Evolutionary conservation across 176 grass and related monocot species (phyloP), one percentile per base, ranked within the genome.

Genomic region (Cenchrus americanus): DNA sequence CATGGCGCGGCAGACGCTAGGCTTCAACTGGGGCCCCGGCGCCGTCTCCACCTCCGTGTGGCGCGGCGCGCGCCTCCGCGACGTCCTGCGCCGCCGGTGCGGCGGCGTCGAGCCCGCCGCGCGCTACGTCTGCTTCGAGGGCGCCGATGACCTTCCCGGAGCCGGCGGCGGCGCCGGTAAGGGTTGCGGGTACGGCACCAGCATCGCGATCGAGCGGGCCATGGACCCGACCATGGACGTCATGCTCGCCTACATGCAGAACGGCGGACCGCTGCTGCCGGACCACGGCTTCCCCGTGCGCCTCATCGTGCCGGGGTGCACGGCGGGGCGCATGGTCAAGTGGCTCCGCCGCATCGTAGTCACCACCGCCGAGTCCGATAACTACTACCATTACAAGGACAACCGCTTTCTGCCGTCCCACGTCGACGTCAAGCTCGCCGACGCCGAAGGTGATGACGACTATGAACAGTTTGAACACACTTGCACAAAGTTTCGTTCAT

Each of bases 211-310:
- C 2, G 79, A 81, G 60, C 81, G 89, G 10, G 94, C 91, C 54
- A 76, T 97, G 89, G 94, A 97, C 80, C 89, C 92, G 0, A 66
- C 89, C 2, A 87, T 73, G 27, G 92, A 94, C 78, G 79, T 97
- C n/a, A 88, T 97, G 51, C 85, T 97, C 22, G 94, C 91, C 1
- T 97, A 93, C 88, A 91, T 91, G 90, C 95, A 97, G 91, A 97
- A 97, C 88, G 94, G 94, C 10, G 89, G 86, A 77, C 66, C 82
- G 72, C 89, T 97, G 34, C 32, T 78, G 57, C 92, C 94, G 7
- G 94, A 97, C 86, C 94, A 97, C 30, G 94, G 94, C 1, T 97
- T 90, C 85, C 94, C 94, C 21, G 79, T 97, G 24, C 87, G 94
- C 1, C 46, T 92, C 58, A 88, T 97, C 74, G 80, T 97, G 5